Percentiles rank a stretch among this genome's conserved stretches.
Evolutionary conservation across 2,329 filamentous ascomycete genomes (phyloP).

Genomic region (Phialophora expanda): DNA sequence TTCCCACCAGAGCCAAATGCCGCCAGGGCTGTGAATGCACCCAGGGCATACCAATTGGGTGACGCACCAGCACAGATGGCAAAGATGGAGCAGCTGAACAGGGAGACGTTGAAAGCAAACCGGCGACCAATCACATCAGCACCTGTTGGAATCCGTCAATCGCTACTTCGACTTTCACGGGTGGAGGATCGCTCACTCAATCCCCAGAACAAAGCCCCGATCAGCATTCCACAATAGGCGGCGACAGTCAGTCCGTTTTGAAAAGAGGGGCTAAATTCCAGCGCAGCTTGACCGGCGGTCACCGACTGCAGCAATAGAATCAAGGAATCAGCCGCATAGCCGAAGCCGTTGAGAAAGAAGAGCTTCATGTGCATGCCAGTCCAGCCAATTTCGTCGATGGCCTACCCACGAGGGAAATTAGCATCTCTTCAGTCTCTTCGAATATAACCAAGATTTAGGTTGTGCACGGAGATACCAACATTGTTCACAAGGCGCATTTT

Average conservation of each 20-base stretch:
- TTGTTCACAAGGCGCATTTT: slow-evolving; percentile 50
- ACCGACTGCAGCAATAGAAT: slow-evolving; percentile 41
- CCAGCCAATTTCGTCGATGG: slow-evolving; percentile 65
- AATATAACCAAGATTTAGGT: not conserved
- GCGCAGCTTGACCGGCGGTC: slow-evolving; percentile 34
- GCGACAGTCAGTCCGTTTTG: slow-evolving; percentile 45
- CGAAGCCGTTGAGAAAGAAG: slow-evolving; percentile 67
- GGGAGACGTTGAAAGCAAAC: slow-evolving; percentile 70
- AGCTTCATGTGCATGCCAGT: slow-evolving; percentile 65
- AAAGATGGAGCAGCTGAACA: slow-evolving; percentile 67
- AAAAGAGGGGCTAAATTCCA: slow-evolving; percentile 36
- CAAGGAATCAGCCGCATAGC: slow-evolving; percentile 52
- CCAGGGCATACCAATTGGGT: slow-evolving; percentile 58
- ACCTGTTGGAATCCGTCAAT: slow-evolving; percentile 43
- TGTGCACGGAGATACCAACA: slow-evolving; percentile 24
- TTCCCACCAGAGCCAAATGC: slow-evolving; percentile 45
- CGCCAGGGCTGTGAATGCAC: slow-evolving; percentile 35
- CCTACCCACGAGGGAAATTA: slow-evolving; percentile 12
- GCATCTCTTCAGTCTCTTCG: not conserved
- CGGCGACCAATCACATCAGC: slow-evolving; percentile 70
- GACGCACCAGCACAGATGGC: slow-evolving; percentile 69
- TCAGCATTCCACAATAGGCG: slow-evolving; percentile 50
- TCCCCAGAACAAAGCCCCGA: slow-evolving; percentile 68
- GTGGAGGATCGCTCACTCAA: slow-evolving; percentile 50
- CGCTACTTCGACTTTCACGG: not conserved